Base-by-base conservation (phyloP, 331 rosid species). In the Prunus yedoensis region DNA sequence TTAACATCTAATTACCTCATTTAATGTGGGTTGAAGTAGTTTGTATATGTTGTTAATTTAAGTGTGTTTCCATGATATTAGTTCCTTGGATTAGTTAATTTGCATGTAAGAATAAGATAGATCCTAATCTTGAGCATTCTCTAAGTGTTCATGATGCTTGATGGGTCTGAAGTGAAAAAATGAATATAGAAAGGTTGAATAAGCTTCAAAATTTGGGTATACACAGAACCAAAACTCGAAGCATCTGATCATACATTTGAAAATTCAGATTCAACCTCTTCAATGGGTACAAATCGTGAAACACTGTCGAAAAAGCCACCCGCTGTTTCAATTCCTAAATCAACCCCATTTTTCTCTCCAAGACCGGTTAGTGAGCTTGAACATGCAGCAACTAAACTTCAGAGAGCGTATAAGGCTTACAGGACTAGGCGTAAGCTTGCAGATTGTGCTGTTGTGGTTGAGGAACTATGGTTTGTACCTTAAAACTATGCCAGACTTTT, bases 391-490 rank as follows among this genome's bases (percentile, higher is more conserved):
- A 84, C 86, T 58, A 79, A 8, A 76, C 78, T 87, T 38, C 90
- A 87, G 85, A 84, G 84, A 25, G 86, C 79, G 38, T 87, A 87
- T 71, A 87, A 84, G 80, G 81, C 86, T 71, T 81, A 87, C 66
- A 49, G 88, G 73, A 84, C 85, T 4, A 78, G 90, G 78, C 66
- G 90, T 18, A 84, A 84, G 70, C 78, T 87, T n/a, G 88, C 90
- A 23, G 90, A 87, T 79, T 84, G 88, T 76, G 86, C 86, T 4
- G 88, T 81, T 35, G 75, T 84, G 35, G 82, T 87, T 61, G 90
- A 87, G 73, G 88, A 84, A 49, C 84, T 86, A 64, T 86, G 89
- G 89, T 86, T 15, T 67, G 78, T 68, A 47, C 13, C 56, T 51
- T 61, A 14, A 53, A 70, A 38, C 20, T 27, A 0, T 38, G 25